Conservation (phyloP, 768 basidiomycete genomes). For the Naematelia aurantialba region DNA sequence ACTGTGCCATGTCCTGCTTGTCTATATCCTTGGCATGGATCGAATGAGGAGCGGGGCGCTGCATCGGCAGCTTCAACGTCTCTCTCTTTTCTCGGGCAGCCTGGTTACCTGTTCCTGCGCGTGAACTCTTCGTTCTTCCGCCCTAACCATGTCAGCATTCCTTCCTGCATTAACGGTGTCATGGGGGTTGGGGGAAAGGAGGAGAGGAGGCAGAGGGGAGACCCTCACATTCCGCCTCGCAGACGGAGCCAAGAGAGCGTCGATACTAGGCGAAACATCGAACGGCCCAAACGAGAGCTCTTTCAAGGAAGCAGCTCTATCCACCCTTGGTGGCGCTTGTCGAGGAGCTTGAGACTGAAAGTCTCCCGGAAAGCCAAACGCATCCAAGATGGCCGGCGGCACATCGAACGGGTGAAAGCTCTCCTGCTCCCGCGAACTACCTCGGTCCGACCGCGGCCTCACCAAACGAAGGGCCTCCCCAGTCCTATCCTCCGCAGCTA, state of each 20-base stretch:
- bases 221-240: not conserved
- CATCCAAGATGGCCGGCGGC: not conserved
- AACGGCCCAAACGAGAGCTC: not conserved
- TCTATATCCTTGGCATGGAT: not conserved
- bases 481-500: too few species aligned
- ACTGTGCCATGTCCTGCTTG: not conserved
- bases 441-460: not conserved
- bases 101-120: too few species aligned
- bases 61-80: not conserved
- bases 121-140: too few species aligned
- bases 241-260: not conserved
- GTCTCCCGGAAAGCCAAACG: not conserved
- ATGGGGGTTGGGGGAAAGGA: too few species aligned
- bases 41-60: not conserved
- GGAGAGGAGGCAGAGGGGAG: too few species aligned
- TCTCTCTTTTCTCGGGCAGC: not conserved
- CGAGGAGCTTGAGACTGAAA: not conserved
- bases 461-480: too few species aligned
- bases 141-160: too few species aligned
- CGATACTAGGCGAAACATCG: not conserved
- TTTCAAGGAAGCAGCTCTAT: not conserved
- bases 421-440: not conserved
- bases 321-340: not conserved
- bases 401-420: not conserved
- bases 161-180: too few species aligned